Conservation (phyloP, 2,329 filamentous ascomycete genomes). For the Phyllosticta citriasiana region DNA sequence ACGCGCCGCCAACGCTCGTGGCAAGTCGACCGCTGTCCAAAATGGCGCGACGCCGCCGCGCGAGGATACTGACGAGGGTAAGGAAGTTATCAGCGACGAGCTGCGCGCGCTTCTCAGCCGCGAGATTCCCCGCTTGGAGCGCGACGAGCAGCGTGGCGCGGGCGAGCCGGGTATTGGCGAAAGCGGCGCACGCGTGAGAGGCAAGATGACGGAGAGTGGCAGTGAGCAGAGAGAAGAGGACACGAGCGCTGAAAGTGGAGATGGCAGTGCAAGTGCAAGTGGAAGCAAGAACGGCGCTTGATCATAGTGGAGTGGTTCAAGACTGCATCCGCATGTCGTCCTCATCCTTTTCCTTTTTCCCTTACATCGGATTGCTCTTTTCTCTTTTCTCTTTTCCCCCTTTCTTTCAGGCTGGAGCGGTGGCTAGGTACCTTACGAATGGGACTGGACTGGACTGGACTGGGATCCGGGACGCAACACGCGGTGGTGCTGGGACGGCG, state of each 20-base stretch:
- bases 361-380: too few relatives aligned
- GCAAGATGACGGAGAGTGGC: neutral
- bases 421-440: too few relatives aligned
- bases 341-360: neutral
- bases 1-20: conserved; percentile 19
- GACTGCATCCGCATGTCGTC: neutral
- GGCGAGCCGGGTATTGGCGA: neutral
- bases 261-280: neutral
- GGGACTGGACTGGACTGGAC: too few relatives aligned
- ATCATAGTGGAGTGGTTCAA: neutral
- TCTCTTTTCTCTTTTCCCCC: neutral
- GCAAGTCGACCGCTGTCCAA: conserved; percentile 14
- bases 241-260: neutral
- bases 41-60: conserved; percentile 16
- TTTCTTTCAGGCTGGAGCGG: neutral
- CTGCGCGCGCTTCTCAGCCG: conserved; percentile 51
- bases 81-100: conserved; percentile 51
- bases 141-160: neutral
- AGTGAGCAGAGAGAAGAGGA: neutral
- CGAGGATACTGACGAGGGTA: conserved; percentile 21
- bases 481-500: too few relatives aligned
- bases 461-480: too few relatives aligned
- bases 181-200: neutral
- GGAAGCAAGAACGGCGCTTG: too few relatives aligned
- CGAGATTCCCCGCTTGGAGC: conserved; percentile 44